Conservation (phyloP, 208 protist genomes). For the Cochliopodium minus region DNA sequence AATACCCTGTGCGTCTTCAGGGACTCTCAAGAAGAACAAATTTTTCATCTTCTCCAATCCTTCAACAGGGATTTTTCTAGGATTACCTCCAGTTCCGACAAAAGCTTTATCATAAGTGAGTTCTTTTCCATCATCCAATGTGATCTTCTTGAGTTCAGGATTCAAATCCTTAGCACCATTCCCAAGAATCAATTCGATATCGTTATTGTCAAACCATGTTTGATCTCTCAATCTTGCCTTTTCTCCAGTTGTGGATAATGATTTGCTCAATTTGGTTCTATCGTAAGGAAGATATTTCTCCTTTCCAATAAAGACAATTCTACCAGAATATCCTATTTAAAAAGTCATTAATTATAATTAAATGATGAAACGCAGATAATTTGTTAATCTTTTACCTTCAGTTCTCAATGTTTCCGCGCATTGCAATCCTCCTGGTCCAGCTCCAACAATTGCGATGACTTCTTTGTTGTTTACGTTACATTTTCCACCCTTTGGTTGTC, state of each 20-base stretch:
- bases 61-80: too few relatives aligned
- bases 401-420: slow-evolving; percentile 17
- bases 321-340: not conserved
- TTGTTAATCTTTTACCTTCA: slow-evolving; percentile 15
- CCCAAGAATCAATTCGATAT: too few relatives aligned
- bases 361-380: not conserved
- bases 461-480: not conserved
- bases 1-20: too few relatives aligned
- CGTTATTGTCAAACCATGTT: too few relatives aligned
- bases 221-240: not conserved
- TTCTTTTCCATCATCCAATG: too few relatives aligned
- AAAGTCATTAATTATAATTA: not conserved
- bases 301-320: slow-evolving; percentile 19
- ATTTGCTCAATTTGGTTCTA: slow-evolving; percentile 22
- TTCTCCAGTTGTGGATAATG: not conserved
- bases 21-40: too few relatives aligned
- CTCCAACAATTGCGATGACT: not conserved
- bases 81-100: too few relatives aligned
- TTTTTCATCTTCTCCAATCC: too few relatives aligned
- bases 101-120: too few relatives aligned
- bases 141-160: too few relatives aligned
- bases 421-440: slow-evolving; percentile 13
- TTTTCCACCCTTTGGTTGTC: not conserved
- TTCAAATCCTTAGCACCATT: too few relatives aligned
- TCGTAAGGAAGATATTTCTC: slow-evolving; percentile 25